Evolutionary conservation across 768 basidiomycete genomes (phyloP).

Genomic region (Postia placenta): DNA sequence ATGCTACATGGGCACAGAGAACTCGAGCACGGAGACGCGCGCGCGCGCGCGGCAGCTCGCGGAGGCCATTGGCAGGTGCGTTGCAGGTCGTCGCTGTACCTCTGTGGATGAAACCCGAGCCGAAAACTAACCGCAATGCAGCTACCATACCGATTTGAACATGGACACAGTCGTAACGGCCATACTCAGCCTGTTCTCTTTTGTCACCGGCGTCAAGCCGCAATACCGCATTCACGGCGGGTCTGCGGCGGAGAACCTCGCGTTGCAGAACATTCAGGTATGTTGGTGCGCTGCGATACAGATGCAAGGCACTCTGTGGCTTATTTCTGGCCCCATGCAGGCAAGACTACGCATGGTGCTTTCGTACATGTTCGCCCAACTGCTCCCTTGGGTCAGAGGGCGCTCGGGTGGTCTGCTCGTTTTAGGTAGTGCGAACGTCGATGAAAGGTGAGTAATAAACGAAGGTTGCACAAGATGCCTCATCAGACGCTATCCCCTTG

Average conservation of each 20-base stretch:
- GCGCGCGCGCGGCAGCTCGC: constrained; percentile 82
- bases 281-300: not conserved
- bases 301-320: not conserved
- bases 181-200: constrained; percentile 72
- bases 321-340: constrained; percentile 31
- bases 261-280: constrained; percentile 95
- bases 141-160: constrained; percentile 92
- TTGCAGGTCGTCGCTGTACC: not conserved
- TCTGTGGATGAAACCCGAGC: no score
- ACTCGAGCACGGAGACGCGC: constrained; percentile 85
- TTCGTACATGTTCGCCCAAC: constrained; percentile 91
- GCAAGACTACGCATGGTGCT: constrained; percentile 93
- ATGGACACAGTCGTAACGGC: constrained; percentile 92
- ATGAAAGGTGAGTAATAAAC: constrained; percentile 70
- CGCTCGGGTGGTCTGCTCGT: constrained; percentile 83
- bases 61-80: constrained; percentile 83
- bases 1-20: constrained; percentile 98
- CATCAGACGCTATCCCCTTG: not conserved
- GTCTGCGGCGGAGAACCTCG: constrained; percentile 82
- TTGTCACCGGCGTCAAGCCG: constrained; percentile 71
- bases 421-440: constrained; percentile 96
- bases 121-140: constrained; percentile 26
- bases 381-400: constrained; percentile 88
- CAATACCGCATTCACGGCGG: constrained; percentile 88
- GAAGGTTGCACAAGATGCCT: not conserved